Conservation (phyloP, 2,329 filamentous ascomycete genomes). For the Cyclaneusma minus region DNA sequence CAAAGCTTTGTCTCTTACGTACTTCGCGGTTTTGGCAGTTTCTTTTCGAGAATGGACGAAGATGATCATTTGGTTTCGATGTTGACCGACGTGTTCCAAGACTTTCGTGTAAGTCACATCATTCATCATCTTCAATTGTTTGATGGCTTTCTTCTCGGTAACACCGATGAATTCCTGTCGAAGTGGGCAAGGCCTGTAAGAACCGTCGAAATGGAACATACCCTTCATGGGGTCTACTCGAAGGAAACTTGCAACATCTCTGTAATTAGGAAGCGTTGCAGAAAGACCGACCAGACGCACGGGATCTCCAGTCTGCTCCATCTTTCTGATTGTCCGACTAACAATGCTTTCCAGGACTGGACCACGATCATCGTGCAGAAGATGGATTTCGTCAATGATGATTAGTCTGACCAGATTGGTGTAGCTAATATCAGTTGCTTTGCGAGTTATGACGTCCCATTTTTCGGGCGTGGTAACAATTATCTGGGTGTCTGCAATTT, state of each 20-base stretch:
- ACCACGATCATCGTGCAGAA: slow-evolving; percentile 92
- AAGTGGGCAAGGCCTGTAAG: slow-evolving; percentile 82
- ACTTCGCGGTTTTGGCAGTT: slow-evolving; percentile 91
- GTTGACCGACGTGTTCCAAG: slow-evolving; percentile 83
- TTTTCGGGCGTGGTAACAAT: slow-evolving; percentile 98
- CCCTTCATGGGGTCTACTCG: slow-evolving; percentile 75
- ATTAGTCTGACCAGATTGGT: slow-evolving; percentile 92
- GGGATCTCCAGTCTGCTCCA: slow-evolving; percentile 85
- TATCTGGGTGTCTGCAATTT: slow-evolving; percentile 93
- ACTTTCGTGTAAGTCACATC: slow-evolving; percentile 97
- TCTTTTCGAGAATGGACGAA: slow-evolving; percentile 98
- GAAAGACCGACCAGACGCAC: slow-evolving; percentile 86
- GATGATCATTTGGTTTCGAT: slow-evolving; percentile 95
- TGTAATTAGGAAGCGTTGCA: slow-evolving; percentile 91
- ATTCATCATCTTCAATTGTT: slow-evolving; percentile 98
- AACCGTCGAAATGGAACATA: slow-evolving; percentile 91
- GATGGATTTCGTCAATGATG: slow-evolving; percentile 95
- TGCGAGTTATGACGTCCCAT: slow-evolving; percentile 97
- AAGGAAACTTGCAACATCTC: slow-evolving; percentile 88
- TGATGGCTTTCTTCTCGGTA: slow-evolving; percentile 96
- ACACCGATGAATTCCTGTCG: slow-evolving; percentile 96
- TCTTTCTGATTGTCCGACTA: slow-evolving; percentile 79
- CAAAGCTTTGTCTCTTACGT: slow-evolving; percentile 92
- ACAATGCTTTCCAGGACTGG: slow-evolving; percentile 96
- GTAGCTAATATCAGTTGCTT: slow-evolving; percentile 91